These are phyloP conservation scores for Dictyostelium capitatum DNA, from an alignment of 78 protist species.

Conservation along the genomic window DNA sequence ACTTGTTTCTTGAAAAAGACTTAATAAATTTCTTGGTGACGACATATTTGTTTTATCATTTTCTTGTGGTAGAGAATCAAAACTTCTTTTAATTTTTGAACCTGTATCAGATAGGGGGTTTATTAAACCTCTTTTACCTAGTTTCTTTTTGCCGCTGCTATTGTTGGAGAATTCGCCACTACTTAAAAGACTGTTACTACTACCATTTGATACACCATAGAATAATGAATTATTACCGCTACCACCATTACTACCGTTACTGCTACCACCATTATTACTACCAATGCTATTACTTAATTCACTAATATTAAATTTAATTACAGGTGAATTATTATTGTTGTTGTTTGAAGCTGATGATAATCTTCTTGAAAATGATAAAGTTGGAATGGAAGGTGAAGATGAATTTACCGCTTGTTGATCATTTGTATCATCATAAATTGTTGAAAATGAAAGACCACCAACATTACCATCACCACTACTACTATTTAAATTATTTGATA, in stretches of 20 bases:
- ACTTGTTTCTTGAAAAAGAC: constrained; percentile 23
- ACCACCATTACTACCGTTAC: not conserved
- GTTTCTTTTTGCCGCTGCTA: constrained; percentile 4
- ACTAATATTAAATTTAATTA: not conserved
- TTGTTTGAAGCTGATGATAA: not conserved
- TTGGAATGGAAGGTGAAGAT: not conserved
- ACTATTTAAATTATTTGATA: not conserved
- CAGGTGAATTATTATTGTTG: not conserved
- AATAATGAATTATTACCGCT: not conserved
- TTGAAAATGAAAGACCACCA: not conserved
- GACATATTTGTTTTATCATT: not conserved
- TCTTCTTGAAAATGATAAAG: not conserved
- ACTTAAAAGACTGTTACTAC: not conserved
- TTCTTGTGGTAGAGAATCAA: constrained; percentile 39
- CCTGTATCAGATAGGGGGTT: not conserved
- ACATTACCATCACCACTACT: not conserved
- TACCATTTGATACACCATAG: not conserved
- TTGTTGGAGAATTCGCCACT: not conserved
- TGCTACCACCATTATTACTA: not conserved
- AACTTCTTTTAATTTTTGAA: constrained; percentile 35
- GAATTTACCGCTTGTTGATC: no score
- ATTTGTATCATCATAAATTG: not conserved
- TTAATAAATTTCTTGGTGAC: constrained; percentile 66
- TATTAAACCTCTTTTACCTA: constrained; percentile 27
- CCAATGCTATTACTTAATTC: not conserved